phyloP scores from a whole-genome alignment of 495 filamentous ascomycete genomes.

The Penicillium lividum region DNA sequence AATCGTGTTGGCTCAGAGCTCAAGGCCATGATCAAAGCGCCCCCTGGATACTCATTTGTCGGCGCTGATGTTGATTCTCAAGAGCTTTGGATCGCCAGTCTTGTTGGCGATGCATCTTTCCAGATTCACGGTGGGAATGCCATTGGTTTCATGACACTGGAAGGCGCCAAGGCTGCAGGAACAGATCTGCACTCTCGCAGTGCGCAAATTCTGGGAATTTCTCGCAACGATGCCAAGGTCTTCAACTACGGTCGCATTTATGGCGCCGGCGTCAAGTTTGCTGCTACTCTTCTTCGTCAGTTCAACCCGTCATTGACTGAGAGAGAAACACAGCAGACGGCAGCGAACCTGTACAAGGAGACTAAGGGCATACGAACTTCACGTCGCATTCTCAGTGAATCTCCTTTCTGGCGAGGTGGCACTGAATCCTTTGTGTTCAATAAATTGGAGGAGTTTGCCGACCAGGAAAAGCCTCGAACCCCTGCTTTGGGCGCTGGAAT shows the following conservation, averaged over 20 bases:
- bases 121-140: conserved; percentile 93
- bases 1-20: conserved; percentile 96
- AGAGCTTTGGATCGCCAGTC: conserved; percentile 96
- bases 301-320: conserved; percentile 88
- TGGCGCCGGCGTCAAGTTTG: conserved; percentile 92
- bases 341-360: conserved; percentile 76
- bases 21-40: conserved; percentile 94
- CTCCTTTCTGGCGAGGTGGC: conserved; percentile 91
- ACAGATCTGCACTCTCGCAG: conserved; percentile 96
- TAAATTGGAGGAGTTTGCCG: conserved; percentile 92
- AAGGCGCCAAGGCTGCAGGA: conserved; percentile 89
- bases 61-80: conserved; percentile 99
- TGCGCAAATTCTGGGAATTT: conserved; percentile 87
- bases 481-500: conserved; percentile 96
- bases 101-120: conserved; percentile 93
- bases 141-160: conserved; percentile 97
- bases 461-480: conserved; percentile 87
- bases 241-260: conserved; percentile 99
- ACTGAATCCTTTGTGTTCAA: conserved; percentile 99
- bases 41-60: conserved; percentile 88
- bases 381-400: conserved; percentile 65
- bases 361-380: conserved; percentile 86
- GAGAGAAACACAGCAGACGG: conserved; percentile 69
- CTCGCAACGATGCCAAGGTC: conserved; percentile 91
- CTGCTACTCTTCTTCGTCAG: conserved; percentile 81